A percentile compares a stretch with the other conserved stretches of the same genome.
phyloP scores from a whole-genome alignment of 1,139 yeast genomes.

The Torulaspora globosa region DNA sequence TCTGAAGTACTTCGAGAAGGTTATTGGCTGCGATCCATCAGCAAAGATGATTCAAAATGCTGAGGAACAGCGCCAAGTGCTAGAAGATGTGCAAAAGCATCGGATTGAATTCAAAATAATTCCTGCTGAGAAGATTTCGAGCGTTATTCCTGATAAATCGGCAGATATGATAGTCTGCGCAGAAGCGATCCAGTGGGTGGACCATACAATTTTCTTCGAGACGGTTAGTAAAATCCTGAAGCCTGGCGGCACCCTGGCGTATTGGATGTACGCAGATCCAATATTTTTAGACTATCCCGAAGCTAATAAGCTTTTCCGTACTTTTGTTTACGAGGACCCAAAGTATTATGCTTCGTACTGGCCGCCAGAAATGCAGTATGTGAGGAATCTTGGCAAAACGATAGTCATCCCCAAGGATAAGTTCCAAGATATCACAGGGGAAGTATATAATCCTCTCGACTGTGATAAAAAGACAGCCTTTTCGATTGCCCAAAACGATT shows the following conservation, averaged over 20 bases:
- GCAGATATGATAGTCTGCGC: constrained; percentile 67
- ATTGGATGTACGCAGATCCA: constrained; percentile 74
- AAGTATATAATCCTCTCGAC: constrained; percentile 39
- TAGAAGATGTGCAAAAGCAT: constrained; percentile 11
- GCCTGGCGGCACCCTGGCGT: constrained; percentile 63
- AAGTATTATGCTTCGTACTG: constrained; percentile 43
- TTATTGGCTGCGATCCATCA: constrained; percentile 66
- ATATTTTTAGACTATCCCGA: constrained; percentile 30
- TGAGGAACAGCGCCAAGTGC: constrained; percentile 21
- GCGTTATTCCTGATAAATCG: constrained; percentile 34
- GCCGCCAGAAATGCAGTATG: constrained; percentile 27
- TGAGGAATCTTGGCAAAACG: constrained; percentile 25
- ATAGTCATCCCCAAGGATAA: constrained; percentile 41
- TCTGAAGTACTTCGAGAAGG: constrained; percentile 42
- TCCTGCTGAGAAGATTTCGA: constrained; percentile 37
- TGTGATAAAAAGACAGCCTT: constrained; percentile 38
- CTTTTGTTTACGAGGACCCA: constrained; percentile 41
- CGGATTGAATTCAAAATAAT: constrained; percentile 28
- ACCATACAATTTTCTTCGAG: constrained; percentile 48
- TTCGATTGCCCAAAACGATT: constrained; percentile 37
- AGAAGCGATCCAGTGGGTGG: constrained; percentile 76
- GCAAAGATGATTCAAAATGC: constrained; percentile 57
- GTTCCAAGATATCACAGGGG: constrained; percentile 41
- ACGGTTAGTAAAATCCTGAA: constrained; percentile 50
- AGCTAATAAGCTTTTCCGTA: constrained; percentile 38